Evolutionary conservation across 2,329 filamentous ascomycete genomes (phyloP), one percentile per base, ranked within the genome.

Genomic region (Tolypocladium cylindrosporum): DNA sequence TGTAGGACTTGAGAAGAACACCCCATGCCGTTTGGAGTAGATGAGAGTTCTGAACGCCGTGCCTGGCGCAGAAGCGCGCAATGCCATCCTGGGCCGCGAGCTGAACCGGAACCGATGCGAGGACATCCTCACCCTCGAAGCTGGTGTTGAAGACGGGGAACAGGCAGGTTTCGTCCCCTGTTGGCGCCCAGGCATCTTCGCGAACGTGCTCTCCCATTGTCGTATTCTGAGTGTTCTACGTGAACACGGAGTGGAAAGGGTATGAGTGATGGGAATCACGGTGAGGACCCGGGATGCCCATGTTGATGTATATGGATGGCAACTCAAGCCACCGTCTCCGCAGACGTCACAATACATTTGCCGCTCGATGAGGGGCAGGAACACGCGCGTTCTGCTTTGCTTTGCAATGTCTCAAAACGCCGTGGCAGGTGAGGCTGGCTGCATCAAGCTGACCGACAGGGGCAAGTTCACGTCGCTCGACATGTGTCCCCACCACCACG

Each of bases 1-100:
- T 55, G 14, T 58, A 58, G 14, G 53, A 52, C 31, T 37, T 54
- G 21, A 58, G 57, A 16, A 55, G n/a, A 11, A 58, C 24, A 2
- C 14, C 39, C 53, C 57, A 58, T n/a, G 57, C 34, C 21, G 39
- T 39, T 43, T 58, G 53, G 1, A 58, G n/a, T 6, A 58, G 39
- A 37, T 52, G 31, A 11, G 48, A 6, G 5, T 40, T 4, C 16
- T 41, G 27, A 39, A 42, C 8, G 24, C 42, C n/a, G 24, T 52
- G 37, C 7, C 21, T 21, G 16, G 21, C 27, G 13, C 36, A 50
- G 19, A 58, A 55, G 24, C 31, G n/a, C 14, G 4, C 24, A 21
- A 57, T 6, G n/a, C 10, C 48, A 21, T 27, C 50, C 19, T 45
- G 34, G n/a, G n/a, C 11, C 13, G 36, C 19, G 45, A 55, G 19